phyloP scores from a whole-genome alignment of 2,329 filamentous ascomycete genomes.

The Penicillium sp. region DNA sequence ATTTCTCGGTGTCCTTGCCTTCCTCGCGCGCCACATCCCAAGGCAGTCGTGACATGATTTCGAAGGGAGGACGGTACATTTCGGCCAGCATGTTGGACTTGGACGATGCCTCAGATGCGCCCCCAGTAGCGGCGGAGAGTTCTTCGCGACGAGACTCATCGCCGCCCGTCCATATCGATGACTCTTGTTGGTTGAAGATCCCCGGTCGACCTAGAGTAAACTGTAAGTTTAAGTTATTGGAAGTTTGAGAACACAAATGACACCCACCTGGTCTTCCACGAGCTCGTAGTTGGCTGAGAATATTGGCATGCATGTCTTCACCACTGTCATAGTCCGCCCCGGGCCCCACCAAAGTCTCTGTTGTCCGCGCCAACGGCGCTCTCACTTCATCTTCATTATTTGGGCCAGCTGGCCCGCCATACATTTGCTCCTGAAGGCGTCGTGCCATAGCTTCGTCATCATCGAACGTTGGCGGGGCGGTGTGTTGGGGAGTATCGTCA shows the following conservation, averaged over 20 bases:
- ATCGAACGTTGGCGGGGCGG: slow-evolving; percentile 61
- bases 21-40: slow-evolving; percentile 82
- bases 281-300: slow-evolving; percentile 63
- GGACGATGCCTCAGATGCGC: slow-evolving; percentile 61
- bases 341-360: slow-evolving; percentile 84
- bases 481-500: slow-evolving; percentile 54
- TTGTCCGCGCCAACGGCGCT: slow-evolving; percentile 86
- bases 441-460: slow-evolving; percentile 93
- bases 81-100: slow-evolving; percentile 81
- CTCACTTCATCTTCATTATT: slow-evolving; percentile 64
- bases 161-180: slow-evolving; percentile 58
- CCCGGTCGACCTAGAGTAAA: slow-evolving; percentile 48
- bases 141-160: slow-evolving; percentile 49
- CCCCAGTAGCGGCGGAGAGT: slow-evolving; percentile 61
- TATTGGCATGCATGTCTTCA: slow-evolving; percentile 57
- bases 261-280: slow-evolving; percentile 38
- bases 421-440: slow-evolving; percentile 87
- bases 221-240: background rate
- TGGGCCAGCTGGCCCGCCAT: slow-evolving; percentile 50
- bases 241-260: background rate
- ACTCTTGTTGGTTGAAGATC: slow-evolving; percentile 66
- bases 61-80: slow-evolving; percentile 87
- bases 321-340: slow-evolving; percentile 54
- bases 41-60: slow-evolving; percentile 74
- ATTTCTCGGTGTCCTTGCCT: slow-evolving; percentile 85